A percentile compares a stretch with the other conserved stretches of the same genome.
phyloP scores from a whole-genome alignment of 2,329 filamentous ascomycete genomes.

The Hypoxylon sp. region DNA sequence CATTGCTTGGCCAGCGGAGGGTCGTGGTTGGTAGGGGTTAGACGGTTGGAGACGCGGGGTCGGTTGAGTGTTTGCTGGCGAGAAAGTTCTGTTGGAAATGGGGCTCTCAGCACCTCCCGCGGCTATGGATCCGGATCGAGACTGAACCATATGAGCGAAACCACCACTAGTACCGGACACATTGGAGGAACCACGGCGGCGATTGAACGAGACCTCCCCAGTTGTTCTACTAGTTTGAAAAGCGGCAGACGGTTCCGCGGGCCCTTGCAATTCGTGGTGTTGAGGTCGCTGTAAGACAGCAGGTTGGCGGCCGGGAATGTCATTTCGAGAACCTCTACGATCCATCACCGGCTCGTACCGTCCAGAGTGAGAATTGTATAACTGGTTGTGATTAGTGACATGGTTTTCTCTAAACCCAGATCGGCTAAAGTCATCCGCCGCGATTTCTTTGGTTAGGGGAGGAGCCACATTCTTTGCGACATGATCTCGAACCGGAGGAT shows the following conservation, averaged over 20 bases:
- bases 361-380: constrained; percentile 95
- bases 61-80: constrained; percentile 44
- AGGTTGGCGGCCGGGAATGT: constrained; percentile 74
- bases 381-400: constrained; percentile 71
- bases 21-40: constrained; percentile 52
- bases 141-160: constrained; percentile 65
- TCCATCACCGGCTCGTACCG: constrained; percentile 90
- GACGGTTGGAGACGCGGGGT: constrained; percentile 45
- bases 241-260: constrained; percentile 83
- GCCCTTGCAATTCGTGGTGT: constrained; percentile 67
- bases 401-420: constrained; percentile 80
- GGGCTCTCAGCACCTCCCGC: constrained; percentile 61
- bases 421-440: constrained; percentile 91
- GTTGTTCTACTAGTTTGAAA: constrained; percentile 81
- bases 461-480: constrained; percentile 63
- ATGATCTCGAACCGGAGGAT: constrained; percentile 63
- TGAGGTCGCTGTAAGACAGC: constrained; percentile 79
- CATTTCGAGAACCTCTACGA: constrained; percentile 75
- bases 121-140: constrained; percentile 59
- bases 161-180: constrained; percentile 86
- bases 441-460: constrained; percentile 78
- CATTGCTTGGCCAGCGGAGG: constrained; percentile 52
- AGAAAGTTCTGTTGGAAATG: constrained; percentile 56
- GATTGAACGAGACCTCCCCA: constrained; percentile 70
- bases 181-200: constrained; percentile 87